phyloP scores from a whole-genome alignment of 768 basidiomycete genomes.

The Neoboletus subvelutipes region DNA sequence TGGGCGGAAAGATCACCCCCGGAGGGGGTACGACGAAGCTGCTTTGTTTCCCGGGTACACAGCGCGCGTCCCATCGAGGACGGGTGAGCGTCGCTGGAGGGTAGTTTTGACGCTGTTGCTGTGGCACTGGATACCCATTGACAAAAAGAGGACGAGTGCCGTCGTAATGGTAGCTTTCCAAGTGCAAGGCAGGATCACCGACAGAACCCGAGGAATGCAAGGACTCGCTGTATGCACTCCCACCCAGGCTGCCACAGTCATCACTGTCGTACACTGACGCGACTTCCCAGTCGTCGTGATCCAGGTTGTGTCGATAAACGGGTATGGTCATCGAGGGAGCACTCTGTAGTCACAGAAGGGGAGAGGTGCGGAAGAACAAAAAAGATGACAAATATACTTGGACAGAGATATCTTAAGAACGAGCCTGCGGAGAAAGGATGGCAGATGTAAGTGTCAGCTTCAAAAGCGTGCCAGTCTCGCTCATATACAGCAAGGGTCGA shows the following conservation, averaged over 20 bases:
- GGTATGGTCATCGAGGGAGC: conserved; percentile 23
- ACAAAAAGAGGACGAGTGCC: conserved; percentile 3
- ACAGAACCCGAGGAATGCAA: conserved; percentile 2
- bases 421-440: conserved; percentile 3
- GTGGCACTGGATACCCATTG: conserved; percentile 20
- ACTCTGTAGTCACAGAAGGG: neutral
- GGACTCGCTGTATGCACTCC: conserved; percentile 21
- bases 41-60: conserved; percentile 9
- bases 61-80: conserved; percentile 14
- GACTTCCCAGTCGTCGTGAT: conserved; percentile 29
- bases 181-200: conserved; percentile 7
- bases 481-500: conserved; percentile 29
- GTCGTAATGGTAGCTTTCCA: conserved; percentile 6
- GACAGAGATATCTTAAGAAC: conserved; percentile 1
- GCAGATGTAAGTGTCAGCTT: conserved; percentile 1
- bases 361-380: neutral
- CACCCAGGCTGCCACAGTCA: conserved; percentile 26
- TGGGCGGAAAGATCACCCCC: conserved; percentile 24
- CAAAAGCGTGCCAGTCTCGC: conserved; percentile 4
- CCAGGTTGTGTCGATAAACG: conserved; percentile 26
- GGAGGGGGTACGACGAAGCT: conserved; percentile 26
- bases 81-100: neutral
- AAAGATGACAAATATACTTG: neutral
- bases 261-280: conserved; percentile 31
- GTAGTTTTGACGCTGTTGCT: conserved; percentile 13